Base-by-base conservation (phyloP, 352 stramenopile species). In the Hyaloperonospora brassicae region DNA sequence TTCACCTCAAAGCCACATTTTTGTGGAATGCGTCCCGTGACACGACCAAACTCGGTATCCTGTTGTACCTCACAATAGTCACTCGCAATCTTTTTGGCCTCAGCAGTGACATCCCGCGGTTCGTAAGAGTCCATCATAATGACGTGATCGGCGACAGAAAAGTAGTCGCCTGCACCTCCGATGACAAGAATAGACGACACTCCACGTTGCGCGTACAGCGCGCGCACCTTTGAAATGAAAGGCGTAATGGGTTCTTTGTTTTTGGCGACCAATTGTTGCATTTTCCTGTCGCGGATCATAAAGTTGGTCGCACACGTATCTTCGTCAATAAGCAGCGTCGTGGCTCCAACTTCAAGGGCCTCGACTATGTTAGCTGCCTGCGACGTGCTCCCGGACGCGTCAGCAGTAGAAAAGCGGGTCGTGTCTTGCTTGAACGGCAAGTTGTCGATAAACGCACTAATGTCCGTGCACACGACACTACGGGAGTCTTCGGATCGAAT, bases 271-370 rank as follows among this genome's bases (percentile, higher is more conserved):
- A 99, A 76, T 57, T 96, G 78, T 73, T 97, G 93, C 95, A 98
- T 98, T 68, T 98, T 96, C 63, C 88, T 84, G 68, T 98, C 96
- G 23, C 96, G 83, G 48, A 98, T 97, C 95, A 99, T 99, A 55
- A 98, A 98, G 64, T 98, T 98, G 22, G 94, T 98, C 2, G 95
- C 95, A 57, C 87, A 97, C 1, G 96, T 97, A 72, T 99, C 96
- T 68, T 98, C 96, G 59, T 98, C 96, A 35, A 98, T 89, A 5
- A 98, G 70, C 27, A 98, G 66, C 35, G 86, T 96, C 17, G 90
- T 91, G 1, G 92, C 82, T 44, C 94, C 95, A 40, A 95, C 75
- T 62, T 95, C 86, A 9, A 96, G 70, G 13, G 87, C 85, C 60
- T 98, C 96, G 21, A 98, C 73, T 64, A 98, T 98, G 64, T 97